Evolutionary conservation across 2,329 filamentous ascomycete species (phyloP).

Genomic region (Diplocarpon rosae): DNA sequence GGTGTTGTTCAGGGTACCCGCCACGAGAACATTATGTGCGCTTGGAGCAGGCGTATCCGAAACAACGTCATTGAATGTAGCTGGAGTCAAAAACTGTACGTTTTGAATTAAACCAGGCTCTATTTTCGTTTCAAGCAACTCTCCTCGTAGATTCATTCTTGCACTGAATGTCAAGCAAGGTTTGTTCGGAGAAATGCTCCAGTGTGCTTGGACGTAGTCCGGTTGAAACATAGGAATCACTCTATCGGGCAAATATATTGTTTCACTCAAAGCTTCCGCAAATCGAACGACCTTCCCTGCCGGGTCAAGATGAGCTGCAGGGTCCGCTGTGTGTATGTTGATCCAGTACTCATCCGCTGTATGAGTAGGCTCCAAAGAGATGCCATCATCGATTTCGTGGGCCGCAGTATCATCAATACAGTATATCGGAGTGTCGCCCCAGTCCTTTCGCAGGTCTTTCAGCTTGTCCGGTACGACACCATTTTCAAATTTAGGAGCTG

Average conservation of each 20-base stretch:
- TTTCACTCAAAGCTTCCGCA: conserved; percentile 48
- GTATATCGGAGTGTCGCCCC: conserved; percentile 49
- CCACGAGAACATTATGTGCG: conserved; percentile 4
- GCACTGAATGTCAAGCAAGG: conserved; percentile 53
- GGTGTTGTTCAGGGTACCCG: conserved; percentile 6
- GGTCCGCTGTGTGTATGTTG: conserved; percentile 69
- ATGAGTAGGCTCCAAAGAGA: conserved; percentile 56
- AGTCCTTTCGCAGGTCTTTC: conserved; percentile 44
- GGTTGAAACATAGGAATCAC: conserved; percentile 46
- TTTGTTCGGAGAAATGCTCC: conserved; percentile 41
- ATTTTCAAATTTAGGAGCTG: neutral
- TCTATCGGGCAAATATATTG: conserved; percentile 49
- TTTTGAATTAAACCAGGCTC: conserved; percentile 41
- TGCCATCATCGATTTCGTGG: conserved; percentile 65
- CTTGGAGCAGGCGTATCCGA: conserved; percentile 1
- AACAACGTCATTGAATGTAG: conserved; percentile 33
- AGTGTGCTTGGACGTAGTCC: conserved; percentile 35
- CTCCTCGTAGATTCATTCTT: conserved; percentile 40
- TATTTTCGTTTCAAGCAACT: conserved; percentile 43
- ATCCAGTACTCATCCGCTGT: conserved; percentile 53
- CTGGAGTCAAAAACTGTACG: conserved; percentile 46
- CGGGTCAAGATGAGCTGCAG: conserved; percentile 55
- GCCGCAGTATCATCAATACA: conserved; percentile 61
- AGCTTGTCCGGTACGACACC: conserved; percentile 33
- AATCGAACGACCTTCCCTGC: conserved; percentile 47